Evolutionary conservation across 2,329 filamentous ascomycete species (phyloP), one percentile per base, ranked within the genome.

Genomic region (Penicillium sp.): DNA sequence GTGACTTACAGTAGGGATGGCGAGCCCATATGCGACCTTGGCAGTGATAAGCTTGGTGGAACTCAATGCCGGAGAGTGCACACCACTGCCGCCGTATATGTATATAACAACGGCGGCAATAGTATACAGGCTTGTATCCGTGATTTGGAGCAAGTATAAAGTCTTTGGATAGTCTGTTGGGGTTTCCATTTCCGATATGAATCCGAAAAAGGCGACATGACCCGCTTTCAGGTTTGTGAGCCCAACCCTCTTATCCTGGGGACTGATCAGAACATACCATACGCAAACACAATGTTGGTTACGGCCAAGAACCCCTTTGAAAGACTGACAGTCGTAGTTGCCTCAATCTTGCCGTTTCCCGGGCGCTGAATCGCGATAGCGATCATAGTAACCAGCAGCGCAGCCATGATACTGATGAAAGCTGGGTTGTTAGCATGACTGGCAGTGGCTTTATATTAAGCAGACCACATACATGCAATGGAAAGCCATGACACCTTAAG

Each of bases 261-360:
- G 34, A 36, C 13, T 3, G n/a, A n/a, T 2, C 21, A 58, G 65
- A 63, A 54, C 69, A 67, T 65, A 77, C 84, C 77, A 72, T 86
- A 90, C 51, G 87, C 86, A 57, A 90, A 84, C 44, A 88, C 78
- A 54, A 90, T 89, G 71, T 89, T 89, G 61, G 77, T 79, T 47
- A 87, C 78, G 13, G 83, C 79, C 31, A 84, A 76, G 62, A 87
- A 86, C 18, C 75, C 83, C 36, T 81, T 76, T 29, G 76, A 72
- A 39, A 87, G 76, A 27, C 8, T 75, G 22, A 49, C 46, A 11
- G 31, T 60, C 11, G 67, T 67, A 10, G 72, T 69, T 11, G 71
- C 66, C 10, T 71, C 58, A 39, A 75, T 62, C 7, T 65, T 62
- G 9, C 64, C 65, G 21, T 66, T 56, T 39, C 74, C 71, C 13